Percentiles rank a stretch among this genome's conserved stretches.
Conservation (phyloP, 805 yeast species). For the Nematodospora valgi region DNA sequence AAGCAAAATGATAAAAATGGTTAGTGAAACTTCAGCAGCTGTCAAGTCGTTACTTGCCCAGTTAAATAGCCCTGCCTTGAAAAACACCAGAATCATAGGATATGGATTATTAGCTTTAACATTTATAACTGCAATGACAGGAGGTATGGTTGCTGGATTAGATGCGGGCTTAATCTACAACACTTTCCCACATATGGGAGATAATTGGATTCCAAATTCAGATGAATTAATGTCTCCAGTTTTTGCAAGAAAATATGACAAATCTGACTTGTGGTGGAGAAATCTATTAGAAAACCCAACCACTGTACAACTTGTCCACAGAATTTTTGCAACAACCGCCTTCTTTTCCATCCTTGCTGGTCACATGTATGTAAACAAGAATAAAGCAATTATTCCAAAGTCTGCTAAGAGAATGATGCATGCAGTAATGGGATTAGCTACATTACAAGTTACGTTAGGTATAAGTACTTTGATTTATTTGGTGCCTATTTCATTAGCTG, state of each 20-base stretch:
- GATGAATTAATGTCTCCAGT: constrained; percentile 74
- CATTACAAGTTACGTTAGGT: constrained; percentile 82
- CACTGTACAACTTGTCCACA: constrained; percentile 89
- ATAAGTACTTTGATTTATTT: constrained; percentile 79
- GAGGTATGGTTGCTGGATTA: constrained; percentile 96
- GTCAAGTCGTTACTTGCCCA: constrained; percentile 54
- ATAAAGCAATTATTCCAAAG: constrained; percentile 55
- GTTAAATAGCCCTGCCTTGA: constrained; percentile 59
- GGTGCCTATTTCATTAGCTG: constrained; percentile 91
- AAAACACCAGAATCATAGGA: constrained; percentile 54
- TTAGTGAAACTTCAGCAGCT: constrained; percentile 45
- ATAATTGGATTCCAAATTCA: constrained; percentile 67
- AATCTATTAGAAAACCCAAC: constrained; percentile 93
- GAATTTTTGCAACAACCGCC: constrained; percentile 79
- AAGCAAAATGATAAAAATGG: constrained; percentile 53
- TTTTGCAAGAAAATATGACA: constrained; percentile 64
- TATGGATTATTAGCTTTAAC: constrained; percentile 62
- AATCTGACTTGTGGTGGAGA: constrained; percentile 83
- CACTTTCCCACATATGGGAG: constrained; percentile 97
- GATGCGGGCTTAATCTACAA: constrained; percentile 97
- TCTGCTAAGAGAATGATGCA: constrained; percentile 53
- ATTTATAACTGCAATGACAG: constrained; percentile 91
- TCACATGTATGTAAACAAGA: constrained; percentile 64
- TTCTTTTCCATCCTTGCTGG: constrained; percentile 65
- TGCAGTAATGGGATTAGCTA: constrained; percentile 76